phyloP scores from a whole-genome alignment of 805 yeast species.

The Zygosaccharomyces bisporus region DNA sequence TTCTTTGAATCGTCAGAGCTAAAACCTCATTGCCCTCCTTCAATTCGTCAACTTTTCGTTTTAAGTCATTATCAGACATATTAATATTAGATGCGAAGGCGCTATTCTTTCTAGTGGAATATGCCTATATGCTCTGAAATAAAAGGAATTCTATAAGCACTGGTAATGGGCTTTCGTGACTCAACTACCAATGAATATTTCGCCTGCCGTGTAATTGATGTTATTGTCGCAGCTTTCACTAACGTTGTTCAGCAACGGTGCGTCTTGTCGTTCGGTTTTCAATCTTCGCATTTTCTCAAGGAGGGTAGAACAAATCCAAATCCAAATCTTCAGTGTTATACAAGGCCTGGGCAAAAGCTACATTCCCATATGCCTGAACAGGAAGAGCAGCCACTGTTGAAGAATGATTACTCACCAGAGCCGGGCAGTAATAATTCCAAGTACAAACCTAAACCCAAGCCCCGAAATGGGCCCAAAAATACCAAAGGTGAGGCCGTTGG shows the following conservation, averaged over 20 bases:
- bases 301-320: slow-evolving; percentile 4
- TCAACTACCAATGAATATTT: not conserved
- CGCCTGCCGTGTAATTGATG: not conserved
- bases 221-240: not conserved
- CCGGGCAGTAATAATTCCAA: slow-evolving; percentile 2
- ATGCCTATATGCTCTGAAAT: not conserved
- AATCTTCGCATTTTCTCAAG: slow-evolving; percentile 6
- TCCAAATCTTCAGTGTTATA: too few relatives aligned
- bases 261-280: slow-evolving; percentile 3
- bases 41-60: slow-evolving; percentile 62
- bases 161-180: not conserved
- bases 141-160: not conserved
- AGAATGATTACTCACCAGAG: not conserved
- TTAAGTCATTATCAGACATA: slow-evolving; percentile 48
- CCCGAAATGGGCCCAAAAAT: not conserved
- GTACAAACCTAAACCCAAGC: slow-evolving; percentile 4
- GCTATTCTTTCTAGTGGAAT: not conserved
- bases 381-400: slow-evolving; percentile 5
- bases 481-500: not conserved
- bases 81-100: slow-evolving; percentile 27
- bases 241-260: not conserved
- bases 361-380: slow-evolving; percentile 2
- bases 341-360: too few relatives aligned
- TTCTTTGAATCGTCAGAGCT: slow-evolving; percentile 70
- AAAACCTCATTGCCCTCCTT: slow-evolving; percentile 76